Percentiles rank a stretch among this genome's conserved stretches.
Evolutionary conservation across 2,329 filamentous ascomycete genomes (phyloP).

Genomic region (Rutstroemia sp.): DNA sequence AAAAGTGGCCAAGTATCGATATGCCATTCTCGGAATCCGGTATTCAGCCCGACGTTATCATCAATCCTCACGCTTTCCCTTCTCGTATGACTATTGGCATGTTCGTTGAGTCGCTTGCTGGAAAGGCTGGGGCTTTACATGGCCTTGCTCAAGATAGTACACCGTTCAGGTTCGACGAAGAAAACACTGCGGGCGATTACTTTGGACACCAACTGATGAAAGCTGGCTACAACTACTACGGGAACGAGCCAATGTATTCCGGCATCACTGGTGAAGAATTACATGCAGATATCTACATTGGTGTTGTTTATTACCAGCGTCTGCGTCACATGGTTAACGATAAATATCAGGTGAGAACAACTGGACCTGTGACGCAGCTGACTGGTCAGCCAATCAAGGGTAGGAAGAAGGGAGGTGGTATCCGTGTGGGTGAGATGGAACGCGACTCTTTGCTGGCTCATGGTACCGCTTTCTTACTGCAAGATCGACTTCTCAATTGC

Average conservation of each 20-base stretch:
- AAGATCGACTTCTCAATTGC: slow-evolving; percentile 95
- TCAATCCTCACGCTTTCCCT: slow-evolving; percentile 98
- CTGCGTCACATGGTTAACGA: slow-evolving; percentile 99
- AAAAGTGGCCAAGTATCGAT: slow-evolving; percentile 88
- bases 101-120: slow-evolving; percentile 95
- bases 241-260: slow-evolving; percentile 98
- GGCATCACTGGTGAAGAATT: slow-evolving; percentile 95
- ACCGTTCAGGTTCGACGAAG: slow-evolving; percentile 89
- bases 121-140: slow-evolving; percentile 89
- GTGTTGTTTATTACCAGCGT: slow-evolving; percentile 96
- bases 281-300: slow-evolving; percentile 90
- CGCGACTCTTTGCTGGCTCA: slow-evolving; percentile 91
- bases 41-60: slow-evolving; percentile 95
- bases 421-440: slow-evolving; percentile 99
- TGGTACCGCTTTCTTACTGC: slow-evolving; percentile 87
- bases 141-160: slow-evolving; percentile 94
- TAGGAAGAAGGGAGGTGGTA: slow-evolving; percentile 91
- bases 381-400: slow-evolving; percentile 98
- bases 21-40: slow-evolving; percentile 97
- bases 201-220: slow-evolving; percentile 94
- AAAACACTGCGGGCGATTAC: slow-evolving; percentile 85
- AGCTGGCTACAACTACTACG: slow-evolving; percentile 96
- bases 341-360: slow-evolving; percentile 97
- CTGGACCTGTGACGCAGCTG: slow-evolving; percentile 80
- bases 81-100: slow-evolving; percentile 99